phyloP scores from a whole-genome alignment of 305 asterid species.

The Fraxinus albicans region DNA sequence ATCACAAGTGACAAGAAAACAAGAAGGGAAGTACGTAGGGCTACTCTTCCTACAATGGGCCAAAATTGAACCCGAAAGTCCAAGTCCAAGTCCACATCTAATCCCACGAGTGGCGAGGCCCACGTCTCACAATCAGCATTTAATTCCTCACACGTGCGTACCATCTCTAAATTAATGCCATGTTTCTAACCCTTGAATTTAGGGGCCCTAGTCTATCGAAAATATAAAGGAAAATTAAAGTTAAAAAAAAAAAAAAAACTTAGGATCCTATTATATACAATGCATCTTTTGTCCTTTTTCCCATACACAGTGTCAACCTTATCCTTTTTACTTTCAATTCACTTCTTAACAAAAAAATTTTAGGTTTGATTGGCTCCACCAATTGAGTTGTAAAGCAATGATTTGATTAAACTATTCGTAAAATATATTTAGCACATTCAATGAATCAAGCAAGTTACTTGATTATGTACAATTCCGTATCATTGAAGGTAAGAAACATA shows the following conservation, averaged over 20 bases:
- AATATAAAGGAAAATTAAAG: background rate
- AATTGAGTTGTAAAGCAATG: background rate
- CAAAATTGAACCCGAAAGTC: slow-evolving; percentile 30
- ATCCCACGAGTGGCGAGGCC: slow-evolving; percentile 66
- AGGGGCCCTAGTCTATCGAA: background rate
- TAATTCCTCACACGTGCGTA: slow-evolving; percentile 47
- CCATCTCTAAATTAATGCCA: slow-evolving; percentile 21
- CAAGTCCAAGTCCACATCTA: slow-evolving; percentile 22
- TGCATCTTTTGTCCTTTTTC: slow-evolving; percentile 9
- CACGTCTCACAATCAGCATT: slow-evolving; percentile 33
- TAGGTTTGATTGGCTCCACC: background rate
- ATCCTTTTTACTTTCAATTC: background rate
- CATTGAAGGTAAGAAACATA: background rate
- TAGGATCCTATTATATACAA: slow-evolving; percentile 24
- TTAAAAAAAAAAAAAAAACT: background rate
- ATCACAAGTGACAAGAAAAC: background rate
- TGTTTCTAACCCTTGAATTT: slow-evolving; percentile 22
- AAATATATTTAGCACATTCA: background rate
- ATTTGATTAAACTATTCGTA: background rate
- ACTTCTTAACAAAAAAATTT: background rate
- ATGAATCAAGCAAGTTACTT: background rate
- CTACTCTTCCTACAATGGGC: slow-evolving; percentile 29
- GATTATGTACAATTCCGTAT: background rate
- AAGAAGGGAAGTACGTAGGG: slow-evolving; percentile 22
- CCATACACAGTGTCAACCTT: background rate